Evolutionary conservation across 768 basidiomycete genomes (phyloP).

Genomic region (Macrolepiota dolichaula): DNA sequence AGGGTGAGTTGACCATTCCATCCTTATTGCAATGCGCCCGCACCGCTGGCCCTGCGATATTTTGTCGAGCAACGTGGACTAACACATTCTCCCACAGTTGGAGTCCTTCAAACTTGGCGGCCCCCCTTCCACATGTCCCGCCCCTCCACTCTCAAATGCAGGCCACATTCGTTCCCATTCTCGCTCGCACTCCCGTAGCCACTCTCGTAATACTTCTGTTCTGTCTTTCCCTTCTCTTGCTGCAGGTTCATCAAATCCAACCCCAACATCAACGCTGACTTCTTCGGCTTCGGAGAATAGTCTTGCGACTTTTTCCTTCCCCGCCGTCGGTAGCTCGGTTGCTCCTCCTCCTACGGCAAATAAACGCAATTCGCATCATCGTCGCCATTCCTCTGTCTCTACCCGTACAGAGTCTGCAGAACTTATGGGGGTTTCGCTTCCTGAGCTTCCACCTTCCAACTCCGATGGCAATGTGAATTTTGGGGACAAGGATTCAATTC

Average conservation of each 20-base stretch:
- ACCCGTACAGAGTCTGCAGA: constrained; percentile 89
- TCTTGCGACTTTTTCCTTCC: constrained; percentile 18
- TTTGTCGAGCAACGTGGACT: neutral
- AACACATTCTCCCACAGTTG: constrained; percentile 39
- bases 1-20: constrained; percentile 29
- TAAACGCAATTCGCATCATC: constrained; percentile 79
- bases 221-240: constrained; percentile 38
- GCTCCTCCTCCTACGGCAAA: constrained; percentile 28
- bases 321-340: constrained; percentile 15
- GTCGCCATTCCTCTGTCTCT: constrained; percentile 83
- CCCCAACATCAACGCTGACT: constrained; percentile 23
- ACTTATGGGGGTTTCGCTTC: constrained; percentile 79
- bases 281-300: constrained; percentile 12
- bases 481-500: constrained; percentile 74
- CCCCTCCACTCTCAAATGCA: constrained; percentile 31
- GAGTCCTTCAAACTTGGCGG: constrained; percentile 71
- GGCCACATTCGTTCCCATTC: constrained; percentile 70
- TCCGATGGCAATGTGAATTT: constrained; percentile 67
- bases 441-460: constrained; percentile 57
- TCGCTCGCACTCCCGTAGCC: constrained; percentile 53
- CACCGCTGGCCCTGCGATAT: neutral
- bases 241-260: constrained; percentile 24
- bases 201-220: constrained; percentile 32
- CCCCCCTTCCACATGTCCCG: constrained; percentile 33
- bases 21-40: neutral